phyloP scores from a whole-genome alignment of 108 stramenopile species.

The Cyclotella cryptica region DNA sequence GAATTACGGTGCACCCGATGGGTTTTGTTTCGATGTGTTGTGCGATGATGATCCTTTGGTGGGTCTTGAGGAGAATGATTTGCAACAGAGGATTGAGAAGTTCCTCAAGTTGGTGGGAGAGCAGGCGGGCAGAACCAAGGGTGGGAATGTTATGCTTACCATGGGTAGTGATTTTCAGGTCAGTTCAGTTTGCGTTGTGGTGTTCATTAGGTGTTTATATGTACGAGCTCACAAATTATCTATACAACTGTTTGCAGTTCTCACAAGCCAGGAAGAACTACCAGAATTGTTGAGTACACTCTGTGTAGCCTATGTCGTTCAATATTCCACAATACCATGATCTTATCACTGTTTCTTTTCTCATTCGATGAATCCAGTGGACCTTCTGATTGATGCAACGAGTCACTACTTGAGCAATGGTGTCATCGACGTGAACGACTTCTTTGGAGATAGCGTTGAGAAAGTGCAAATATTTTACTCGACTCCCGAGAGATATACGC shows the following conservation, averaged over 20 bases:
- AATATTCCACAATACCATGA: not conserved
- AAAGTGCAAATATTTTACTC: conserved; percentile 89
- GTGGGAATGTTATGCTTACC: conserved; percentile 88
- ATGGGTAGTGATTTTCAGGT: conserved; percentile 85
- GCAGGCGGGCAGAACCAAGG: conserved; percentile 76
- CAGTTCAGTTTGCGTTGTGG: conserved; percentile 6
- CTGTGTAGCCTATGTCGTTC: not conserved
- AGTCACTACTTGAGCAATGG: conserved; percentile 28
- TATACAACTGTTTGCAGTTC: conserved; percentile 31
- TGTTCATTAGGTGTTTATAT: not conserved
- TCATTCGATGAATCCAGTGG: conserved; percentile 21
- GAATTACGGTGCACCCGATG: conserved; percentile 80
- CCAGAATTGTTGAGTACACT: conserved; percentile 45
- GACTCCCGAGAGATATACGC: conserved; percentile 86
- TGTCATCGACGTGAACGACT: conserved; percentile 38
- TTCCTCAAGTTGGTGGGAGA: conserved; percentile 65
- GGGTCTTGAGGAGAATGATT: conserved; percentile 48
- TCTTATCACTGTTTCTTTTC: not conserved
- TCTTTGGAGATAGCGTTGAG: conserved; percentile 68
- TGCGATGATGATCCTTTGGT: conserved; percentile 66
- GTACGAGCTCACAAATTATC: not conserved
- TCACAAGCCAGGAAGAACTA: conserved; percentile 56
- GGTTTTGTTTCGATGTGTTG: conserved; percentile 83
- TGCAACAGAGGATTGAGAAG: conserved; percentile 46
- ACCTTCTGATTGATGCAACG: conserved; percentile 60